A percentile compares a stretch with the other conserved stretches of the same genome.
Conservation (phyloP, 2,329 filamentous ascomycete species). For the Sarocladium oryzae region DNA sequence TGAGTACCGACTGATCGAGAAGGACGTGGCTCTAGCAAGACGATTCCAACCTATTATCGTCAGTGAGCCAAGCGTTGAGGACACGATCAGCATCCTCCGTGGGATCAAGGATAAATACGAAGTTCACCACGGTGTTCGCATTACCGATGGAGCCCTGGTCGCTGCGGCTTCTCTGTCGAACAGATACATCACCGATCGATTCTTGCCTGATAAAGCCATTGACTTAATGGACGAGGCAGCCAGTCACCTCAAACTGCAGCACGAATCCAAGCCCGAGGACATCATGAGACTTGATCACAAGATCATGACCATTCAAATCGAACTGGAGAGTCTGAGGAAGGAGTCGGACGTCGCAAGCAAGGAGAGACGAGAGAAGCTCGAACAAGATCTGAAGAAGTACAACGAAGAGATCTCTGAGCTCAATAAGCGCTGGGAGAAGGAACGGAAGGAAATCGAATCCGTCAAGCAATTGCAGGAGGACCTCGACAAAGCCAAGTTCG, state of each 20-base stretch:
- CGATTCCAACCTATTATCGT: constrained; percentile 93
- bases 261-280: constrained; percentile 93
- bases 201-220: constrained; percentile 94
- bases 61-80: constrained; percentile 83
- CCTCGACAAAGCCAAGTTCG: constrained; percentile 77
- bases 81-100: constrained; percentile 90
- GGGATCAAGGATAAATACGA: constrained; percentile 98
- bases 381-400: constrained; percentile 67
- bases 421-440: constrained; percentile 83
- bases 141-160: constrained; percentile 86
- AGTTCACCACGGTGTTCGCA: constrained; percentile 91
- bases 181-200: constrained; percentile 93
- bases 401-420: constrained; percentile 71
- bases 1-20: constrained; percentile 91
- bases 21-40: constrained; percentile 86
- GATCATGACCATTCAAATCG: constrained; percentile 96
- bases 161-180: constrained; percentile 90
- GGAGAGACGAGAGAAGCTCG: constrained; percentile 80
- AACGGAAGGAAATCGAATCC: constrained; percentile 75
- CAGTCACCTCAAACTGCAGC: constrained; percentile 80
- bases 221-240: constrained; percentile 95
- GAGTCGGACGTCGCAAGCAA: constrained; percentile 86
- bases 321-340: constrained; percentile 88
- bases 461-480: constrained; percentile 84
- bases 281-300: constrained; percentile 89